phyloP scores from a whole-genome alignment of 371 early-diverging fungal genomes.

The Mucor indicus region DNA sequence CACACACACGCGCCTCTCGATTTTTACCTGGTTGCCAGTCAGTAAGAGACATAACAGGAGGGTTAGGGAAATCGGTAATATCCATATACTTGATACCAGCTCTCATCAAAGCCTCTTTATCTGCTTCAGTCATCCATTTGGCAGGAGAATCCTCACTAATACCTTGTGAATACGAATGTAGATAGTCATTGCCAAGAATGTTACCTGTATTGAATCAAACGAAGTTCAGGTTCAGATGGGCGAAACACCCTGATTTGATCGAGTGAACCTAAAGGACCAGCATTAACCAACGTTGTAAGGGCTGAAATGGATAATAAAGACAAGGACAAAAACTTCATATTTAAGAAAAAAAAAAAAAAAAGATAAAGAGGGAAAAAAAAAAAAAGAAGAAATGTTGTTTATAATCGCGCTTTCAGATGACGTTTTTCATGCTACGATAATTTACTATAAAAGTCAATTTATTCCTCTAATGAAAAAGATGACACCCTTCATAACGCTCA shows the following conservation, averaged over 20 bases:
- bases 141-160: constrained; percentile 45
- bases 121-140: constrained; percentile 61
- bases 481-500: too few species aligned
- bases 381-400: constrained; percentile 6
- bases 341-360: background rate
- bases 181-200: background rate
- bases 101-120: constrained; percentile 67
- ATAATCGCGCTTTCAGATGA: too few species aligned
- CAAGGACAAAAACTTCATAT: constrained; percentile 21
- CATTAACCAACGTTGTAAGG: constrained; percentile 17
- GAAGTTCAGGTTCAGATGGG: constrained; percentile 22
- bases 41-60: constrained; percentile 2
- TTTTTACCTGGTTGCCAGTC: constrained; percentile 19
- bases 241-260: constrained; percentile 26
- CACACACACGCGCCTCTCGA: background rate
- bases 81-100: constrained; percentile 80
- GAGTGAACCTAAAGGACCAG: constrained; percentile 24
- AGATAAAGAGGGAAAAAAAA: background rate
- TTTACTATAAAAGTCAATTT: too few species aligned
- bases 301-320: constrained; percentile 29
- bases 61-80: constrained; percentile 69
- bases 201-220: constrained; percentile 37
- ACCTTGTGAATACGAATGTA: background rate
- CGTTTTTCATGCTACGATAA: background rate
- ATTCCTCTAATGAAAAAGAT: too few species aligned